Percentiles rank a stretch among this genome's conserved stretches.
These are phyloP conservation scores for Psilocybe subaeruginosa DNA, from an alignment of 768 basidiomycete genomes.

Conservation along the genomic window DNA sequence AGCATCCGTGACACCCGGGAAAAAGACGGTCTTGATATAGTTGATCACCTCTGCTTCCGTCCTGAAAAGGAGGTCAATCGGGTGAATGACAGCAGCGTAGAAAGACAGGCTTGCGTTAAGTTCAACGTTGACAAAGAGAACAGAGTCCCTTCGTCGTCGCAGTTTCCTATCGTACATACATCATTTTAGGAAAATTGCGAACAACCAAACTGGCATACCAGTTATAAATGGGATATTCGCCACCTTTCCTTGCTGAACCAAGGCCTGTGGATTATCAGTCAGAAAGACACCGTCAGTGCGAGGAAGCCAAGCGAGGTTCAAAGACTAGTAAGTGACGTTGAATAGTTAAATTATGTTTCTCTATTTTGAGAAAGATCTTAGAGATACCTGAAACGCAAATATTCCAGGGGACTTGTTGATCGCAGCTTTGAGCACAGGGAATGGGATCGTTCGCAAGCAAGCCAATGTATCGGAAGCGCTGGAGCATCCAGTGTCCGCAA, in stretches of 20 bases:
- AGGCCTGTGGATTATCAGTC: constrained; percentile 42
- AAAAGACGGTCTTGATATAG: constrained; percentile 30
- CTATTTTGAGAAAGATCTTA: neutral
- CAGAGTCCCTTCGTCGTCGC: constrained; percentile 63
- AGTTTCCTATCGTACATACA: constrained; percentile 39
- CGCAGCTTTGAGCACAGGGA: constrained; percentile 37
- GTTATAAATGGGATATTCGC: constrained; percentile 54
- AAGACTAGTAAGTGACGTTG: constrained; percentile 31
- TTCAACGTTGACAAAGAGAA: constrained; percentile 19
- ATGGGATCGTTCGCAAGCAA: constrained; percentile 43
- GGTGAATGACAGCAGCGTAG: neutral
- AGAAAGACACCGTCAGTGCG: constrained; percentile 54
- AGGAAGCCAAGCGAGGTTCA: constrained; percentile 51
- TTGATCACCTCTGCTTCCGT: constrained; percentile 24
- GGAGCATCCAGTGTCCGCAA: constrained; percentile 33
- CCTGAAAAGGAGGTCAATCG: constrained; percentile 18
- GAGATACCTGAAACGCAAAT: constrained; percentile 39
- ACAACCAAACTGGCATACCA: constrained; percentile 25
- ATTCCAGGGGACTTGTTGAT: constrained; percentile 41
- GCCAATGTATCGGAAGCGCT: constrained; percentile 38
- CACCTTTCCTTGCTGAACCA: constrained; percentile 46
- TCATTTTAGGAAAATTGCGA: neutral
- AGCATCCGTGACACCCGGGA: constrained; percentile 31
- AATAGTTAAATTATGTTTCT: neutral
- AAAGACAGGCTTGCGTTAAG: constrained; percentile 14